Evolutionary conservation across 768 basidiomycete species (phyloP).

Genomic region (Lactarius sp.): DNA sequence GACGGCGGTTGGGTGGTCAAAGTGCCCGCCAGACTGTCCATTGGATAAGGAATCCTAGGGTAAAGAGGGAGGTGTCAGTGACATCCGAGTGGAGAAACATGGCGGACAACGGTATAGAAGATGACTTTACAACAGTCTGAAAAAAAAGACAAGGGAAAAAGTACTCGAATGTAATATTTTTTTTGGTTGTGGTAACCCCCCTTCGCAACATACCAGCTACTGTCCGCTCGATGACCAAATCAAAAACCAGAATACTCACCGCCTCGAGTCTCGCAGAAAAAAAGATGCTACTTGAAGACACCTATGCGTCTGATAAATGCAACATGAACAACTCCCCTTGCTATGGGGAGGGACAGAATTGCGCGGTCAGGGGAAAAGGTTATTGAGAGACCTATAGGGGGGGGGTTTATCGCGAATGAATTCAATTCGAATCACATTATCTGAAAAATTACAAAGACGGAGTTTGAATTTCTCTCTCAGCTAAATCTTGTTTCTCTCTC

Average conservation of each 20-base stretch:
- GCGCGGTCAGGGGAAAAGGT: constrained; percentile 10
- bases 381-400: neutral
- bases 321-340: constrained; percentile 7
- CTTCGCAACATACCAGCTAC: neutral
- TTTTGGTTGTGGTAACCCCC: constrained; percentile 22
- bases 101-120: neutral
- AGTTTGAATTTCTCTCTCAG: constrained; percentile 21
- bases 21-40: constrained; percentile 18
- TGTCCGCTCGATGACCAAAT: neutral
- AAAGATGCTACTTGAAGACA: neutral
- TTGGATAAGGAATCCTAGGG: neutral
- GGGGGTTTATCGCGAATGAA: constrained; percentile 8
- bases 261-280: neutral
- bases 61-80: neutral
- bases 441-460: constrained; percentile 21
- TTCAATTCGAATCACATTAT: constrained; percentile 14
- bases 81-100: neutral
- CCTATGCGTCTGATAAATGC: neutral
- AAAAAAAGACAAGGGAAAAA: neutral
- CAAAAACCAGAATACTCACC: constrained; percentile 16
- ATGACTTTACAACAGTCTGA: neutral
- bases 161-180: constrained; percentile 20
- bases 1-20: constrained; percentile 15
- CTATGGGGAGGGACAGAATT: constrained; percentile 2
- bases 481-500: constrained; percentile 13